Evolutionary conservation across 2,329 filamentous ascomycete genomes (phyloP).

Genomic region (Beauveria scarabaeidicola): DNA sequence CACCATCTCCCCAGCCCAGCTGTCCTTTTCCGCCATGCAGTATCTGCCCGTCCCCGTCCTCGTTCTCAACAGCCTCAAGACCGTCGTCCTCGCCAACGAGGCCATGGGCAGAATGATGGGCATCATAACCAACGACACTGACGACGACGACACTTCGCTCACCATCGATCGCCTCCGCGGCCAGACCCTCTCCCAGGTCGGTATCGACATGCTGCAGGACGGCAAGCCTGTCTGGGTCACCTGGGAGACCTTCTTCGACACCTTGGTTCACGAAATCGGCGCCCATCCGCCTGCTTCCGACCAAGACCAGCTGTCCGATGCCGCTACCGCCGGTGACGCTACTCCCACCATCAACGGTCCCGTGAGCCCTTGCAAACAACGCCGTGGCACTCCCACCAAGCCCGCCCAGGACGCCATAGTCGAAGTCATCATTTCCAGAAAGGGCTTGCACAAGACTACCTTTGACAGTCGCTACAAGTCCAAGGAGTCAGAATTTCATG

Average conservation of each 20-base stretch:
- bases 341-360: slow-evolving; percentile 27
- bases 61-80: slow-evolving; percentile 60
- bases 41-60: slow-evolving; percentile 66
- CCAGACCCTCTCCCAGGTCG: slow-evolving; percentile 59
- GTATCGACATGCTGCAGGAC: slow-evolving; percentile 65
- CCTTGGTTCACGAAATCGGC: slow-evolving; percentile 37
- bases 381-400: slow-evolving; percentile 17
- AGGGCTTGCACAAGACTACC: slow-evolving; percentile 32
- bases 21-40: slow-evolving; percentile 61
- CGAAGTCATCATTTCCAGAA: slow-evolving; percentile 57
- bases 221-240: slow-evolving; percentile 51
- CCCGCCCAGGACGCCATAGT: slow-evolving; percentile 52
- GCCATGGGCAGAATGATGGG: slow-evolving; percentile 64
- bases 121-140: slow-evolving; percentile 36
- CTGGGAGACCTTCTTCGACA: slow-evolving; percentile 51
- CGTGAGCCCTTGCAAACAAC: slow-evolving; percentile 25
- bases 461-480: slow-evolving; percentile 26
- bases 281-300: slow-evolving; percentile 19
- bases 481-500: slow-evolving; percentile 31
- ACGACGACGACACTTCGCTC: slow-evolving; percentile 32
- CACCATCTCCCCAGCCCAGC: slow-evolving; percentile 39
- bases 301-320: slow-evolving; percentile 12
- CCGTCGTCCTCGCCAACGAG: slow-evolving; percentile 65
- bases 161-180: slow-evolving; percentile 55
- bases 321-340: slow-evolving; percentile 21